Percentiles rank a stretch among this genome's conserved stretches.
These are phyloP conservation scores for Eimeria brunetti DNA, from an alignment of 169 alveolate genomes.

Conservation along the genomic window DNA sequence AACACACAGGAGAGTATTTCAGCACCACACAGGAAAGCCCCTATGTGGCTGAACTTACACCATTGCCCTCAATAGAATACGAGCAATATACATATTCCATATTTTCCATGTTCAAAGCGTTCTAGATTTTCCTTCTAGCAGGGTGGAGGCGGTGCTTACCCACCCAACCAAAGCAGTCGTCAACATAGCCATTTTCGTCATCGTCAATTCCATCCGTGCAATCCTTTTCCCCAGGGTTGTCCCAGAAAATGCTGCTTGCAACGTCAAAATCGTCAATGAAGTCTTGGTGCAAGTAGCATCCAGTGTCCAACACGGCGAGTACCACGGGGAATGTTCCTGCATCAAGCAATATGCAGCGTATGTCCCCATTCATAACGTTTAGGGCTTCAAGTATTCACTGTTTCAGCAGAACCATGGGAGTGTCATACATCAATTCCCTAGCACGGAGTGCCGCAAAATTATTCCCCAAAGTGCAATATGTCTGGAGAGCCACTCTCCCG, in stretches of 20 bases:
- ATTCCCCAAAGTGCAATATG: not conserved
- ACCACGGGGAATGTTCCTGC: slow-evolving; percentile 43
- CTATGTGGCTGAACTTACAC: not conserved
- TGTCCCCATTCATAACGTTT: not conserved
- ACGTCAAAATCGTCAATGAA: slow-evolving; percentile 79
- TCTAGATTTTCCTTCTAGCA: not conserved
- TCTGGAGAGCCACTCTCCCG: not conserved
- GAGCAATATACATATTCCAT: not conserved
- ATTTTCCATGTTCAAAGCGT: not conserved
- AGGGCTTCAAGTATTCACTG: not conserved
- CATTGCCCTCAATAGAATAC: not conserved
- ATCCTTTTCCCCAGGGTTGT: slow-evolving; percentile 83
- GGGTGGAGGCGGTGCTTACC: slow-evolving; percentile 21
- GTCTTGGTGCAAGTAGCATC: slow-evolving; percentile 85
- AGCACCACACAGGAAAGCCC: not conserved
- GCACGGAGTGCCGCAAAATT: not conserved
- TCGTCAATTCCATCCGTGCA: slow-evolving; percentile 82
- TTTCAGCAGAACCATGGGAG: not conserved
- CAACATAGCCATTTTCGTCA: slow-evolving; percentile 86
- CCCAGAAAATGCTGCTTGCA: slow-evolving; percentile 84
- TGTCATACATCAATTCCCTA: not conserved
- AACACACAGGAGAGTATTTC: not conserved
- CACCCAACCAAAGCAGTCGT: slow-evolving; percentile 89
- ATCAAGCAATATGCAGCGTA: slow-evolving; percentile 1
- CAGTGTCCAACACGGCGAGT: slow-evolving; percentile 82